These are phyloP conservation scores for Monilinia laxa DNA, from an alignment of 2,329 filamentous ascomycete species.

Conservation along the genomic window DNA sequence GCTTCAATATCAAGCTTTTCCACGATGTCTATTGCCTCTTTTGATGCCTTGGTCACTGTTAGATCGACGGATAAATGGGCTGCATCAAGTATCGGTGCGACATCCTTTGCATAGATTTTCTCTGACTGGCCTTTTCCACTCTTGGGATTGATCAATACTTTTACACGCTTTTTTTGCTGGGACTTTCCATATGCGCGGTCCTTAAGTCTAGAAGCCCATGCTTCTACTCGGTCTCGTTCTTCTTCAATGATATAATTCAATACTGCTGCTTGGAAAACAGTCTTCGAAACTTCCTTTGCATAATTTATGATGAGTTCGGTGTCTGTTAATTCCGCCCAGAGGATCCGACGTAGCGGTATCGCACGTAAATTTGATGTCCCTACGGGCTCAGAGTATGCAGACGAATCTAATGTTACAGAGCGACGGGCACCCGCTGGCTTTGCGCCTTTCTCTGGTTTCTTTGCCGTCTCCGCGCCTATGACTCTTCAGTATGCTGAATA, in stretches of 20 bases:
- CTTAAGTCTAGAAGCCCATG: constrained; percentile 64
- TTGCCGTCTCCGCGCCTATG: constrained; percentile 8
- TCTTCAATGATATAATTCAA: constrained; percentile 45
- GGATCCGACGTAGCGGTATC: constrained; percentile 23
- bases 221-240: constrained; percentile 35
- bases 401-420: constrained; percentile 20
- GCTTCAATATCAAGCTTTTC: constrained; percentile 70
- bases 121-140: constrained; percentile 75
- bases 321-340: constrained; percentile 22
- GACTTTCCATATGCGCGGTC: constrained; percentile 66
- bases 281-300: constrained; percentile 20
- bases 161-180: constrained; percentile 70
- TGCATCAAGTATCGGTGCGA: constrained; percentile 77
- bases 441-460: constrained; percentile 4
- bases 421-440: constrained; percentile 15
- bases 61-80: constrained; percentile 76
- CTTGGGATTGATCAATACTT: constrained; percentile 84
- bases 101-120: constrained; percentile 68
- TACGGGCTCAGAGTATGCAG: constrained; percentile 20
- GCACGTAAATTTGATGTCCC: constrained; percentile 11
- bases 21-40: constrained; percentile 77
- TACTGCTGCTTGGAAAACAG: constrained; percentile 33
- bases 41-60: constrained; percentile 64
- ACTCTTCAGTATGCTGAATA: neutral
- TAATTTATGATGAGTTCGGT: constrained; percentile 22